Evolutionary conservation across 371 early-diverging fungal species (phyloP).

Genomic region (Mucor irregularis): DNA sequence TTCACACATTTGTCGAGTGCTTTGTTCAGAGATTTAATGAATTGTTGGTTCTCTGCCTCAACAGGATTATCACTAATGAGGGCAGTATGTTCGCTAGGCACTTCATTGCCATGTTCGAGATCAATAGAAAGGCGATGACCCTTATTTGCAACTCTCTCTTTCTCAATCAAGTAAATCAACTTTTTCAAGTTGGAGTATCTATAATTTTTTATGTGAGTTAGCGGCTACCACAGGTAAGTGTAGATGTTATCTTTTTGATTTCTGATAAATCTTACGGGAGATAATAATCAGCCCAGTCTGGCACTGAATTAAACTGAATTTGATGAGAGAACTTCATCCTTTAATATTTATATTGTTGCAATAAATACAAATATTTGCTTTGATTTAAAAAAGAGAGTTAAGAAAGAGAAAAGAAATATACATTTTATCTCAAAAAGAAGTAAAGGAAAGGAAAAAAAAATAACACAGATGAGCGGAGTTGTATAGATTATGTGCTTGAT

Average conservation of each 20-base stretch:
- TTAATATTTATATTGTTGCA: neutral
- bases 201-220: neutral
- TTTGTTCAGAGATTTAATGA: constrained; percentile 72
- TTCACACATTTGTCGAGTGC: constrained; percentile 78
- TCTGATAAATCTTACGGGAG: constrained; percentile 56
- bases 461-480: too few relatives aligned
- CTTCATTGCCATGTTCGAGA: constrained; percentile 20
- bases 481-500: too few relatives aligned
- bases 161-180: constrained; percentile 85
- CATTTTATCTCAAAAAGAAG: too few relatives aligned
- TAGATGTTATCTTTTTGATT: too few relatives aligned
- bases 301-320: constrained; percentile 86
- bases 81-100: constrained; percentile 45
- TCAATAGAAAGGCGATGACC: constrained; percentile 26
- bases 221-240: too few relatives aligned
- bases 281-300: constrained; percentile 89
- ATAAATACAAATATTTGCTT: neutral
- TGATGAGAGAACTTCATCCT: constrained; percentile 65
- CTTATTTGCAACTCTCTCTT: constrained; percentile 63
- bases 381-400: neutral
- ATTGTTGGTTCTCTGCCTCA: constrained; percentile 55
- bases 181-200: constrained; percentile 91
- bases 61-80: constrained; percentile 36
- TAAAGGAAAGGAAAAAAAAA: too few relatives aligned
- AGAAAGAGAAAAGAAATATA: constrained; percentile 3